A percentile compares a stretch with the other conserved stretches of the same genome.
Conservation (phyloP, 345 rosid species). For the Euphorbia peplus region DNA sequence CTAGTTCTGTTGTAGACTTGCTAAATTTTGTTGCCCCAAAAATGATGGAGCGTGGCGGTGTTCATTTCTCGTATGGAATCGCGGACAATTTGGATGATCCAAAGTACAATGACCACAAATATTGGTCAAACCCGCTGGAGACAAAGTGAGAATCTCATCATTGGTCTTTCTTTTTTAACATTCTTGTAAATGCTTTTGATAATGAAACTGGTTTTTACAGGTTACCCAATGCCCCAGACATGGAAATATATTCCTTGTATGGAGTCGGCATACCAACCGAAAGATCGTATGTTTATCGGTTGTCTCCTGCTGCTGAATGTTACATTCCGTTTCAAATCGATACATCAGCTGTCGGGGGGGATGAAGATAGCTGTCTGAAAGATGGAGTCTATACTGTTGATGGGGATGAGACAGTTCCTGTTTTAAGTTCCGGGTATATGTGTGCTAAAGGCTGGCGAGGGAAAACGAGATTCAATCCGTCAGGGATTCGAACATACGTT, state of each 20-base stretch:
- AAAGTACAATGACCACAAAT: slow-evolving; percentile 67
- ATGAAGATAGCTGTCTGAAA: slow-evolving; percentile 62
- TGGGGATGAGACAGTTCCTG: slow-evolving; percentile 94
- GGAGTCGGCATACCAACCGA: slow-evolving; percentile 97
- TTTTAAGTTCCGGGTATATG: slow-evolving; percentile 87
- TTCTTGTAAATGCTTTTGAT: neutral
- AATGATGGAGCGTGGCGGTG: slow-evolving; percentile 83
- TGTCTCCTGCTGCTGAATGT: slow-evolving; percentile 66
- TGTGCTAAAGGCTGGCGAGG: slow-evolving; percentile 97
- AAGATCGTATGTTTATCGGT: slow-evolving; percentile 76
- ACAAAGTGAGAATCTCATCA: slow-evolving; percentile 56
- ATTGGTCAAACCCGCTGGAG: slow-evolving; percentile 96
- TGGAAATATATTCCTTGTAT: slow-evolving; percentile 86
- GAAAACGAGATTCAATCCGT: slow-evolving; percentile 88
- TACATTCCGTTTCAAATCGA: slow-evolving; percentile 87
- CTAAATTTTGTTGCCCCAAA: slow-evolving; percentile 86
- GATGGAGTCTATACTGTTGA: slow-evolving; percentile 83
- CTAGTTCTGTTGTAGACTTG: slow-evolving; percentile 62
- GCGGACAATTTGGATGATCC: slow-evolving; percentile 93
- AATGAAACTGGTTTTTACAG: slow-evolving; percentile 36
- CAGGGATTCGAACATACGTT: slow-evolving; percentile 60
- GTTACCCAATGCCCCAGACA: slow-evolving; percentile 86
- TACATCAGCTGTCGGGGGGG: slow-evolving; percentile 57
- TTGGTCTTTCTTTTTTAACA: neutral
- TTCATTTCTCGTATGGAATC: slow-evolving; percentile 88